A percentile compares a stretch with the other conserved stretches of the same genome.
phyloP scores from a whole-genome alignment of 768 basidiomycete genomes.

The Boletus tylopilopsis region DNA sequence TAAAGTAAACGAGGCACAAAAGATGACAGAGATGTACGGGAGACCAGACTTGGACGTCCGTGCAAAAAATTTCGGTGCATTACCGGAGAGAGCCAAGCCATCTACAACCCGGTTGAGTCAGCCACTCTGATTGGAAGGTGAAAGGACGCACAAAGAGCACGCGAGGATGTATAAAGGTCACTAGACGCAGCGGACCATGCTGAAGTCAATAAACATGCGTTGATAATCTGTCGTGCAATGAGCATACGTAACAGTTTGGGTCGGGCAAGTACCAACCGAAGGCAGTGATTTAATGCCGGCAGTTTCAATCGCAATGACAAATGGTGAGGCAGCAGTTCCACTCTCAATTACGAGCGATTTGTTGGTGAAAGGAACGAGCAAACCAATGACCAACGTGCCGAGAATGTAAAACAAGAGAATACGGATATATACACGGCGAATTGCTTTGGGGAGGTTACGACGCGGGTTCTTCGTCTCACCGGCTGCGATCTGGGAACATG shows the following conservation, averaged over 20 bases:
- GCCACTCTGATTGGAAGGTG: neutral
- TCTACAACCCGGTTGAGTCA: slow-evolving; percentile 39
- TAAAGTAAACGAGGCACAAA: slow-evolving; percentile 60
- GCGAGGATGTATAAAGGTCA: slow-evolving; percentile 86
- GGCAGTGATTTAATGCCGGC: slow-evolving; percentile 88
- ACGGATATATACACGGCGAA: slow-evolving; percentile 64
- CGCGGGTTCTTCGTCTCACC: slow-evolving; percentile 91
- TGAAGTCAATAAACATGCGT: slow-evolving; percentile 79
- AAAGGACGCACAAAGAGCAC: slow-evolving; percentile 66
- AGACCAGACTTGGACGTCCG: slow-evolving; percentile 69
- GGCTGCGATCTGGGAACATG: slow-evolving; percentile 61
- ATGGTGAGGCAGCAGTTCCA: slow-evolving; percentile 74
- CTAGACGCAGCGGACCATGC: slow-evolving; percentile 92
- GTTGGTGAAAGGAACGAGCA: slow-evolving; percentile 76
- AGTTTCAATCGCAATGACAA: slow-evolving; percentile 83
- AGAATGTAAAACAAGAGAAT: slow-evolving; percentile 79
- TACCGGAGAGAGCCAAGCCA: slow-evolving; percentile 73
- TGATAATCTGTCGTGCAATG: slow-evolving; percentile 53
- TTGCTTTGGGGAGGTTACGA: slow-evolving; percentile 53
- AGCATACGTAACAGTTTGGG: slow-evolving; percentile 6
- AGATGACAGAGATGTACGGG: slow-evolving; percentile 68
- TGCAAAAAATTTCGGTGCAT: slow-evolving; percentile 79
- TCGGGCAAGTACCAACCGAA: slow-evolving; percentile 44
- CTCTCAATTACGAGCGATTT: slow-evolving; percentile 43
- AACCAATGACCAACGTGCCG: slow-evolving; percentile 72